Evolutionary conservation across 306 rosid genomes (phyloP).

Genomic region (Ormosia emarginata): DNA sequence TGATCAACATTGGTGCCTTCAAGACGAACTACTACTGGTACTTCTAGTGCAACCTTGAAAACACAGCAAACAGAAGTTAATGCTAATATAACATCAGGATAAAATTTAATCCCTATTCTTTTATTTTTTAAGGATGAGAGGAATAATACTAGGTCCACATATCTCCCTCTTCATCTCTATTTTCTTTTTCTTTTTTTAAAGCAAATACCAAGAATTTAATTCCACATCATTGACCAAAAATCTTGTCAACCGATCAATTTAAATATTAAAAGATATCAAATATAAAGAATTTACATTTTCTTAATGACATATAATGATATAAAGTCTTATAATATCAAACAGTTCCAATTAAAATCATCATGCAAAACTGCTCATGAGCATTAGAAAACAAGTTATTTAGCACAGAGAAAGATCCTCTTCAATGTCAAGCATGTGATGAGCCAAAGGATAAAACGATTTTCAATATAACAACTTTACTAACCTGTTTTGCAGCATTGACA

Average conservation of each 20-base stretch:
- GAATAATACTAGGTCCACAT: neutral
- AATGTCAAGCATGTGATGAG: neutral
- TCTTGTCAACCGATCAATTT: neutral
- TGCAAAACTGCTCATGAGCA: neutral
- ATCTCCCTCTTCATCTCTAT: neutral
- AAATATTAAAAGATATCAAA: conserved; percentile 2
- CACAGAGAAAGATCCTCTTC: neutral
- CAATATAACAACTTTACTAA: conserved; percentile 13
- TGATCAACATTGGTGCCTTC: conserved; percentile 98
- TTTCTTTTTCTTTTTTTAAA: neutral
- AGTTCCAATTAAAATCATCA: neutral
- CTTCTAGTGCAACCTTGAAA: conserved; percentile 76
- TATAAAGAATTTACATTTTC: conserved; percentile 4
- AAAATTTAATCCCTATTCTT: neutral
- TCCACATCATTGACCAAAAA: conserved; percentile 14
- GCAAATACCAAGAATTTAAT: neutral
- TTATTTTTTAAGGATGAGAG: neutral
- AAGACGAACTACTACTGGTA: conserved; percentile 94
- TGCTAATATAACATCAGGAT: neutral
- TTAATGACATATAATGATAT: neutral
- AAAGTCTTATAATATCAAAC: neutral
- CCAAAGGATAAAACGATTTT: neutral
- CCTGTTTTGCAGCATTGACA: conserved; percentile 94
- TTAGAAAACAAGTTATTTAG: neutral
- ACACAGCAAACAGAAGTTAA: neutral